phyloP scores from a whole-genome alignment of 78 protist species.

The Diacronema lutheri region DNA sequence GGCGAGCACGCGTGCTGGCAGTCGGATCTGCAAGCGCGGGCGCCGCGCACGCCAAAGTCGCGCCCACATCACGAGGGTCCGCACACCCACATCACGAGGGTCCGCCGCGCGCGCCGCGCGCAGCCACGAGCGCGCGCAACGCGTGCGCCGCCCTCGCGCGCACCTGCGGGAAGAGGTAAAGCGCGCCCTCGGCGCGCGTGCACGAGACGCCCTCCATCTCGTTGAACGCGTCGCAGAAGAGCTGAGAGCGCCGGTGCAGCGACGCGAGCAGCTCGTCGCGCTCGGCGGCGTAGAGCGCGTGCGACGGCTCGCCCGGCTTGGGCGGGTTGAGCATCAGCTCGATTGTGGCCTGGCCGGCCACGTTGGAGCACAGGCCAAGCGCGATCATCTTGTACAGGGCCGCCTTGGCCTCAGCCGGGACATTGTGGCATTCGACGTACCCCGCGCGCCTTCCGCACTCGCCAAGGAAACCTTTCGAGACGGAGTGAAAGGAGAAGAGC shows the following conservation, averaged over 20 bases:
- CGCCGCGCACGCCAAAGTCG: no score
- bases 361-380: constrained; percentile 67
- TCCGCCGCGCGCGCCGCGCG: no score
- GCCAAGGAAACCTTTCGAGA: constrained; percentile 98
- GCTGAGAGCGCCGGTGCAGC: not conserved
- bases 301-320: constrained; percentile 59
- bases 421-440: not conserved
- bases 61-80: no score
- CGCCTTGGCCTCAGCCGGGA: not conserved
- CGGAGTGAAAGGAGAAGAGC: constrained; percentile 91
- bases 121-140: no score
- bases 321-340: constrained; percentile 93
- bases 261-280: constrained; percentile 50
- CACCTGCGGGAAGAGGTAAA: constrained; percentile 97
- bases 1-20: constrained; percentile 86
- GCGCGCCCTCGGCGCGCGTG: constrained; percentile 79
- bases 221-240: constrained; percentile 59
- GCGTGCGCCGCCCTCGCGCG: no score
- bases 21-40: no score
- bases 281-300: constrained; percentile 76
- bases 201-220: constrained; percentile 79
- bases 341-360: constrained; percentile 78
- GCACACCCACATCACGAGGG: no score
- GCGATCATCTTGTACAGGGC: not conserved
- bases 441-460: constrained; percentile 79